Evolutionary conservation across 306 rosid species (phyloP), one percentile per base, ranked within the genome.

Genomic region (Hippophae rhamnoides): DNA sequence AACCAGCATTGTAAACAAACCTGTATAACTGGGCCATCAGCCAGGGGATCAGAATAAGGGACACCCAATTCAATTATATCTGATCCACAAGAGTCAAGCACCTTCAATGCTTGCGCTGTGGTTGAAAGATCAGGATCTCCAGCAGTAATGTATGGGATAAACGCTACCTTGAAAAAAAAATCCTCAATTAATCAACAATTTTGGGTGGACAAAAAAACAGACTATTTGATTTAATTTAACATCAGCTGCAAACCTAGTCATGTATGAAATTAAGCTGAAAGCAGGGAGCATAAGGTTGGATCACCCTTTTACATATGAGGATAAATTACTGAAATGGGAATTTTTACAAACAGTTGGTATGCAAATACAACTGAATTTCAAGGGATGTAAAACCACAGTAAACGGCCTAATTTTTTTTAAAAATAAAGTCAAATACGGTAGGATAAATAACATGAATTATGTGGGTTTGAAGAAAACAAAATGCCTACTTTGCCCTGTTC

Each of bases 1-100:
- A 26, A 27, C 9, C 27, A 11, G 53, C 38, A 26, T 9, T 49
- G 66, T 10, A 47, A 25, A 25, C 60, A 41, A 70, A 92, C 99
- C 99, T 92, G 98, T 69, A 92, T 92, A 73, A 87, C 96, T 38
- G 96, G 98, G 63, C 98, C 98, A 76, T 92, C 98, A 5, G 98
- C 98, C 79, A 92, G 75, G 66, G 98, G 96, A 76, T 92, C 96
- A 10, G 98, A 87, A 70, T 92, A 92, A 0, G 96, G 98, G 61
- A 88, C 89, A 7, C 98, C 98, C 2, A 92, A 72, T 67, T 92
- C 98, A 44, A 92, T 92, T 69, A 92, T 85, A 82, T 92, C 96
- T 3, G 95, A 87, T 45, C 98, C 98, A 60, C 86, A 76, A 42
- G 81, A 63, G 65, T 89, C 89, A 11, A 92, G 95, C 66, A 92